Evolutionary conservation across 805 yeast species (phyloP).

Genomic region (Kuraishia piskuri): DNA sequence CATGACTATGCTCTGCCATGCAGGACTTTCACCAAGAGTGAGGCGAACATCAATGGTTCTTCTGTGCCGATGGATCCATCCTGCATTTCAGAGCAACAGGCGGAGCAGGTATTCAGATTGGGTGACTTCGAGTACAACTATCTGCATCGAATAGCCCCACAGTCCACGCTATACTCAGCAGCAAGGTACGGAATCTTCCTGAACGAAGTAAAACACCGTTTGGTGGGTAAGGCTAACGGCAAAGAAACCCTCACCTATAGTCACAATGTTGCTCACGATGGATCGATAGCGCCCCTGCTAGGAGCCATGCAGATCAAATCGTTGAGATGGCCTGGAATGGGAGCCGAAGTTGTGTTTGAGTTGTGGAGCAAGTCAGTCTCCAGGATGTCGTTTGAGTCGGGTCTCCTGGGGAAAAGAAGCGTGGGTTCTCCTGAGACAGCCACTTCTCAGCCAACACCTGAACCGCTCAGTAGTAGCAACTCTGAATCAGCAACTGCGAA

Average conservation of each 20-base stretch:
- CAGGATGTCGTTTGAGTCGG: neutral
- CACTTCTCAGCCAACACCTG: neutral
- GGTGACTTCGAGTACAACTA: constrained; percentile 39
- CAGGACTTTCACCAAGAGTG: neutral
- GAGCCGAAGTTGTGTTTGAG: constrained; percentile 32
- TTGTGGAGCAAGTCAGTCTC: constrained; percentile 18
- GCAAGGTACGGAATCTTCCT: constrained; percentile 28
- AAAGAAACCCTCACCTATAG: constrained; percentile 20
- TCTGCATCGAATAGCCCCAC: constrained; percentile 22
- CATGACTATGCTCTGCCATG: constrained; percentile 26
- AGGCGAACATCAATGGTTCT: constrained; percentile 12
- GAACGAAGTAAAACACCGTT: constrained; percentile 23
- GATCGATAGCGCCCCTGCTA: constrained; percentile 25
- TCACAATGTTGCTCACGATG: constrained; percentile 35
- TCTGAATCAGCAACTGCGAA: constrained; percentile 2
- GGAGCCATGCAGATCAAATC: constrained; percentile 24
- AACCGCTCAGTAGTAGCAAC: neutral
- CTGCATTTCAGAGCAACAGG: constrained; percentile 20
- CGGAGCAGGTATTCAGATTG: constrained; percentile 29
- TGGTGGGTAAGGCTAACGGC: constrained; percentile 21
- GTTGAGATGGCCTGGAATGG: constrained; percentile 41
- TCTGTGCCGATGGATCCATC: constrained; percentile 5
- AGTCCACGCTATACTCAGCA: constrained; percentile 25
- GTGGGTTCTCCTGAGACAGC: neutral
- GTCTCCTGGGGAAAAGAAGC: neutral